Evolutionary conservation across 2,329 filamentous ascomycete genomes (phyloP).

Genomic region (Cercospora citrullina): DNA sequence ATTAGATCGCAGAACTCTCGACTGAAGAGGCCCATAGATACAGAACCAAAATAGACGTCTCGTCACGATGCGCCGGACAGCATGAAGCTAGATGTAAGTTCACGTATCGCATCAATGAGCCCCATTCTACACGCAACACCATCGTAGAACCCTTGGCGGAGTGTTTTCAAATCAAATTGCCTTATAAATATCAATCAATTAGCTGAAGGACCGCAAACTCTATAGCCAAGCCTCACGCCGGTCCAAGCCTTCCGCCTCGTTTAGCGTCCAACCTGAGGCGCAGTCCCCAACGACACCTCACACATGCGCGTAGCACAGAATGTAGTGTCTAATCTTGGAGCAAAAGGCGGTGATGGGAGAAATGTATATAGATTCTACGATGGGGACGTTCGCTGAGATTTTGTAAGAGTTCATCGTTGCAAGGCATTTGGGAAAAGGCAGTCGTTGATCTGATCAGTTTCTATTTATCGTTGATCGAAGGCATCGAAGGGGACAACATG

Average conservation of each 20-base stretch:
- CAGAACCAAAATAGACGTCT: neutral
- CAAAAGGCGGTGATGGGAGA: neutral
- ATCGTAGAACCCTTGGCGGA: no score
- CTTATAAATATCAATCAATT: neutral
- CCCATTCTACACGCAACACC: no score
- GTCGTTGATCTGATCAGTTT: no score
- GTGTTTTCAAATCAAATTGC: neutral
- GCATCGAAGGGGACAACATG: neutral
- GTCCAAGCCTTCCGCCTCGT: neutral
- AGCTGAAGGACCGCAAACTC: neutral
- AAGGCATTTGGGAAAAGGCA: neutral
- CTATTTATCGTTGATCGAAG: neutral
- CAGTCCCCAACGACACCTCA: neutral
- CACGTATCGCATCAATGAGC: no score
- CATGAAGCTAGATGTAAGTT: neutral
- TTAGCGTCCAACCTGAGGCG: neutral
- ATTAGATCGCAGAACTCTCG: conserved; percentile 3
- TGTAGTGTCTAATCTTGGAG: neutral
- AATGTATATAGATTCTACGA: neutral
- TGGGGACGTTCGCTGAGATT: neutral
- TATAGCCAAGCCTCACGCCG: neutral
- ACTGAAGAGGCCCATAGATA: neutral
- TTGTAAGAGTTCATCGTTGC: neutral
- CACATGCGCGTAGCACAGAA: neutral
- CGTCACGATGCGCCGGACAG: neutral